Evolutionary conservation across 306 rosid species (phyloP).

Genomic region (Arachis hypogaea): DNA sequence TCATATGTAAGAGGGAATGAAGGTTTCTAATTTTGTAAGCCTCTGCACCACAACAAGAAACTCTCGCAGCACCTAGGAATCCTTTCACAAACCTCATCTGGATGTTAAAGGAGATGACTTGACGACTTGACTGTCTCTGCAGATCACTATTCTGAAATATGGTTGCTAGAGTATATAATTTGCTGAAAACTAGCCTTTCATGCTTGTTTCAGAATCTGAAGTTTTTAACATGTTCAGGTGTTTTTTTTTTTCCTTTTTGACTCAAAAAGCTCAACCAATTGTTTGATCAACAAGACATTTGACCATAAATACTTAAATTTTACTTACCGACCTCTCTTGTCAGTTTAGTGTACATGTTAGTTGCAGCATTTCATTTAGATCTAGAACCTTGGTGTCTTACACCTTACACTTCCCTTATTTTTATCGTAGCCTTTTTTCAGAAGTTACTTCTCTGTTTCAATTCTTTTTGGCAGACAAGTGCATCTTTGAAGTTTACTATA

Average conservation of each 20-base stretch:
- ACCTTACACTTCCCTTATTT: not conserved
- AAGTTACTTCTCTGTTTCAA: conserved; percentile 15
- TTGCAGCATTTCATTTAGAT: not conserved
- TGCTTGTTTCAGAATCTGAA: not conserved
- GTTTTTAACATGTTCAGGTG: not conserved
- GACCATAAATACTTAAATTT: not conserved
- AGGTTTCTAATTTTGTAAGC: not conserved
- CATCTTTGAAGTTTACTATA: conserved; percentile 81
- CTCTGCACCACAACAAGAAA: conserved; percentile 7
- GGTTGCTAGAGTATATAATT: not conserved
- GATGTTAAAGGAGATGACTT: conserved; percentile 4
- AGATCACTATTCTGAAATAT: not conserved
- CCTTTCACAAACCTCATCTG: not conserved
- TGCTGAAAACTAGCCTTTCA: conserved; percentile 20
- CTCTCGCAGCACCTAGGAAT: not conserved
- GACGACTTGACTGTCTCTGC: not conserved
- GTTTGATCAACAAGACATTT: not conserved
- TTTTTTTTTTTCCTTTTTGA: not conserved
- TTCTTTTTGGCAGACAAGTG: conserved; percentile 70
- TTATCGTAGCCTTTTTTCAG: not conserved
- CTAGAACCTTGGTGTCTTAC: not conserved
- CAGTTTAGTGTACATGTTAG: not conserved
- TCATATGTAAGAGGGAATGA: conserved; percentile 14
- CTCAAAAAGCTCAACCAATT: not conserved
- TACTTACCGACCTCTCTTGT: not conserved